phyloP scores from a whole-genome alignment of 306 rosid genomes.

The Inga oerstediana region DNA sequence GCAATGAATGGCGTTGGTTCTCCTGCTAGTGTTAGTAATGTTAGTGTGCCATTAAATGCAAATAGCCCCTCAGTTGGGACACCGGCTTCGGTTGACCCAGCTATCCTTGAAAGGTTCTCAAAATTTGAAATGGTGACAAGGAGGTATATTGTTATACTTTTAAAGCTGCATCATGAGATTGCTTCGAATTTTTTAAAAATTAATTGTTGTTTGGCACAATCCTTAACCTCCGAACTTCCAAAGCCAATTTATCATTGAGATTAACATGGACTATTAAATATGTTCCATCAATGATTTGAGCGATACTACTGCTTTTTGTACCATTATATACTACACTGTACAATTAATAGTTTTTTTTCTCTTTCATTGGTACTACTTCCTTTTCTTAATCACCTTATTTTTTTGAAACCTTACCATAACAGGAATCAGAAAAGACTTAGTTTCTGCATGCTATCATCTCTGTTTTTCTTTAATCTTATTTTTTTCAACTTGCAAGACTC shows the following conservation, averaged over 20 bases:
- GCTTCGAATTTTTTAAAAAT: neutral
- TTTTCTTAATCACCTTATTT: neutral
- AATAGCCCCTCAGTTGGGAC: constrained; percentile 86
- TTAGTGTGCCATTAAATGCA: constrained; percentile 63
- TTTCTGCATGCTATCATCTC: constrained; percentile 6
- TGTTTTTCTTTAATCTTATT: neutral
- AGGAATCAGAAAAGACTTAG: neutral
- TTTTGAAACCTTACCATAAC: neutral
- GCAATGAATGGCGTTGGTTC: constrained; percentile 83
- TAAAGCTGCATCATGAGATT: constrained; percentile 20
- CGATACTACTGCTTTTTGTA: neutral
- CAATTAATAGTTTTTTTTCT: neutral
- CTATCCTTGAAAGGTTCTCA: constrained; percentile 71
- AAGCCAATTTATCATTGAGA: neutral
- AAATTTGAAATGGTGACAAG: constrained; percentile 69
- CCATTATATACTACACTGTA: neutral
- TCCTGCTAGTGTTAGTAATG: constrained; percentile 88
- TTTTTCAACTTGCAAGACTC: constrained; percentile 16
- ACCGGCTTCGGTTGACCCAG: constrained; percentile 58
- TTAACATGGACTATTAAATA: neutral
- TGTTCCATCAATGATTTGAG: neutral
- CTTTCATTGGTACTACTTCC: neutral
- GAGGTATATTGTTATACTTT: constrained; percentile 57
- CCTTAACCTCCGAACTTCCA: constrained; percentile 8
- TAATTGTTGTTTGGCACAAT: neutral